Evolutionary conservation across 495 filamentous ascomycete genomes (phyloP), one percentile per base, ranked within the genome.

Genomic region (Rusavskia elegans): DNA sequence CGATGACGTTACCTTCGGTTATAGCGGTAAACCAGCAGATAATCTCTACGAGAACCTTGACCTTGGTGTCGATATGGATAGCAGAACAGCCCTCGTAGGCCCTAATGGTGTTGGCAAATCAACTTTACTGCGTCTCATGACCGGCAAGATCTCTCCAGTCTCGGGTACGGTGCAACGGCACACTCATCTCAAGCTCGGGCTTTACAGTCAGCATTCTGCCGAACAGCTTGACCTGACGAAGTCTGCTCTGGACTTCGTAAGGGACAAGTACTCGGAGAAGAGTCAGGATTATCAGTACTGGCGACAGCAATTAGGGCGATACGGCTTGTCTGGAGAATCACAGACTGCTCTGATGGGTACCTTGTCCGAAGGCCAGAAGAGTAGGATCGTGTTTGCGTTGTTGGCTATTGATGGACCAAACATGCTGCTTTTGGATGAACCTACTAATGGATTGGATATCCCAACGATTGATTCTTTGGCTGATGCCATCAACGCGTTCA

Each of bases 101-200:
- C 92, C 92, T 63, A 99, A 99, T 70, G 92, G 92, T 87, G 92
- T 99, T 50, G 92, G 92, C 63, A 99, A 99, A 73, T 97, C 93
- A n/a, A 99, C 92, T 13, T 78, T 99, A 32, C 82, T 99, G 32
- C 85, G 87, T 62, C 78, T 99, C 52, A 97, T 99, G 87, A 99
- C 93, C 25, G 89, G 89, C 67, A 88, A 90, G 72, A 78, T 99
- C 39, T 88, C 83, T 14, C 84, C 92, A 27, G 95, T 86, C 42
- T 65, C 66, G 53, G 92, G 92, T 55, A 73, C 76, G 55, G 87
- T 99, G 53, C 80, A 76, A 57, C 80, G 89, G 55, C 92, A 99
- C 72, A 97, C 92, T 27, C 92, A 97, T 71, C 80, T 99, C 71
- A 99, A 96, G 79, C 77, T 99, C 41, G 92, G 92, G 55, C 76